Evolutionary conservation across 805 yeast genomes (phyloP).

Genomic region (Candida morakotiae): DNA sequence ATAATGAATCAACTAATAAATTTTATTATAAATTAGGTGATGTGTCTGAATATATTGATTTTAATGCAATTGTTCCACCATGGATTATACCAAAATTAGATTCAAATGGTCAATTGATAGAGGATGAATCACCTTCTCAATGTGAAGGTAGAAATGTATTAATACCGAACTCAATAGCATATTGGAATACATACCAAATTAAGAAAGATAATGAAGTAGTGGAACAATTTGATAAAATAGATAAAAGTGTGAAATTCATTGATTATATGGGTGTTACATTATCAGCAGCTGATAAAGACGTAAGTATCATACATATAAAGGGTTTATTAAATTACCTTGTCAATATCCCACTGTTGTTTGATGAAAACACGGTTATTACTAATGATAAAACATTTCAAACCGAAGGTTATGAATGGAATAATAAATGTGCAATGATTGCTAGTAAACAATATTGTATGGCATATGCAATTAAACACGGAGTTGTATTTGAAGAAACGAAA

Average conservation of each 20-base stretch:
- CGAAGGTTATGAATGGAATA: slow-evolving; percentile 16
- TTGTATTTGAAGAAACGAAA: background rate
- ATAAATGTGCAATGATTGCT: slow-evolving; percentile 27
- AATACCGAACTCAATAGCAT: slow-evolving; percentile 33
- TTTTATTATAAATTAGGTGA: slow-evolving; percentile 15
- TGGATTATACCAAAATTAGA: slow-evolving; percentile 20
- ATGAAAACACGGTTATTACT: slow-evolving; percentile 4
- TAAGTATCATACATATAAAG: slow-evolving; percentile 28
- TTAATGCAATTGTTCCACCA: slow-evolving; percentile 23
- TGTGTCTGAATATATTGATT: slow-evolving; percentile 28
- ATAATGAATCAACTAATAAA: slow-evolving; percentile 14
- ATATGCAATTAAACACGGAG: slow-evolving; percentile 11
- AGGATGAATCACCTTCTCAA: slow-evolving; percentile 24
- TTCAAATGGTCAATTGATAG: slow-evolving; percentile 16
- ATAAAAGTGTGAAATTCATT: slow-evolving; percentile 10
- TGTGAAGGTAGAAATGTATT: slow-evolving; percentile 29
- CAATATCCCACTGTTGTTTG: slow-evolving; percentile 7
- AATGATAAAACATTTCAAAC: slow-evolving; percentile 4
- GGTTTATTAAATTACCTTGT: slow-evolving; percentile 22
- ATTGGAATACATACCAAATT: slow-evolving; percentile 19
- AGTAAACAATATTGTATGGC: slow-evolving; percentile 24
- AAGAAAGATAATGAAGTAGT: slow-evolving; percentile 11
- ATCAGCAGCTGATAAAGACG: slow-evolving; percentile 35
- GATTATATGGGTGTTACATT: slow-evolving; percentile 31
- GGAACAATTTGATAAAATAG: slow-evolving; percentile 9